These are phyloP conservation scores for Agaricus blazei DNA, from an alignment of 768 basidiomycete species.

Conservation along the genomic window DNA sequence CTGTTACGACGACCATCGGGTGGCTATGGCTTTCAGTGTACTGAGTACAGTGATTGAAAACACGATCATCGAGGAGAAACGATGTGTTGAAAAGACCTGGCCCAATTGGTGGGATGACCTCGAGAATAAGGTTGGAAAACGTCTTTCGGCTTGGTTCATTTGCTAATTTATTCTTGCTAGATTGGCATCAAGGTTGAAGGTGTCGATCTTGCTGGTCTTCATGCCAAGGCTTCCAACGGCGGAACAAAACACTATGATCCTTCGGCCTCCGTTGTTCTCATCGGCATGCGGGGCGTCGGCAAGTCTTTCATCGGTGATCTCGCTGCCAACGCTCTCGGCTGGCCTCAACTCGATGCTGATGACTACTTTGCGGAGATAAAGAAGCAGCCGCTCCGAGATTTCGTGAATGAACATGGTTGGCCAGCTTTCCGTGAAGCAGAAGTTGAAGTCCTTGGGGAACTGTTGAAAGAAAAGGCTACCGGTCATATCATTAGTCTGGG, in stretches of 20 bases:
- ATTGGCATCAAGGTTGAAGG: constrained; percentile 88
- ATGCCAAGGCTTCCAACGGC: constrained; percentile 39
- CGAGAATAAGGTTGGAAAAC: constrained; percentile 74
- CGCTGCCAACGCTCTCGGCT: constrained; percentile 67
- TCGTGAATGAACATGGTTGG: constrained; percentile 85
- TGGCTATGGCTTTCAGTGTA: constrained; percentile 97
- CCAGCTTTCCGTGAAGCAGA: constrained; percentile 84
- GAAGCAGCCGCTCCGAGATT: constrained; percentile 60
- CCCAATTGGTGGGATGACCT: constrained; percentile 99
- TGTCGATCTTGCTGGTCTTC: constrained; percentile 55
- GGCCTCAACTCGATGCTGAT: constrained; percentile 82
- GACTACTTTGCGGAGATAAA: constrained; percentile 64
- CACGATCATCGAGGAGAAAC: constrained; percentile 90
- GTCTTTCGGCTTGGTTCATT: neutral
- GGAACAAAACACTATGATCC: constrained; percentile 27
- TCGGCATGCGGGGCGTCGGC: constrained; percentile 97
- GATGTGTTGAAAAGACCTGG: constrained; percentile 99
- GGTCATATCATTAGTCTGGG: constrained; percentile 84
- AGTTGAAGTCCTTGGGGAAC: constrained; percentile 57
- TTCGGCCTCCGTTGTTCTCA: constrained; percentile 64
- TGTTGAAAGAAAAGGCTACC: constrained; percentile 53
- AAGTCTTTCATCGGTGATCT: constrained; percentile 85
- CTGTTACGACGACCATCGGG: constrained; percentile 98
- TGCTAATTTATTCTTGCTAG: constrained; percentile 30
- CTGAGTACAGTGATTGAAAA: constrained; percentile 66